A percentile compares a stretch with the other conserved stretches of the same genome.
Conservation (phyloP, 441 rosid species). For the Syzygium syzygioides region DNA sequence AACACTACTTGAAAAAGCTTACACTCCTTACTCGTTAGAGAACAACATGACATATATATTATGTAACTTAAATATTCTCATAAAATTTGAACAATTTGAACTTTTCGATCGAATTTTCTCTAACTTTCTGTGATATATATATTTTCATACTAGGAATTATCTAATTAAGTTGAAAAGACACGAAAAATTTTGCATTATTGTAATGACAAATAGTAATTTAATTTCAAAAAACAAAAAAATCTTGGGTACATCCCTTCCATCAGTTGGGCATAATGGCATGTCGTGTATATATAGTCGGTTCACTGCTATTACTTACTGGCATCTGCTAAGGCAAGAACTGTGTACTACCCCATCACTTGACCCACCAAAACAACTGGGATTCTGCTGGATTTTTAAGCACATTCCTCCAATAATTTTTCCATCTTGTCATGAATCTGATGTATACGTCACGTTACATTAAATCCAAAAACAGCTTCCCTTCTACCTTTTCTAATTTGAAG, state of each 20-base stretch:
- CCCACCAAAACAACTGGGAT: background rate
- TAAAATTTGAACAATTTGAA: background rate
- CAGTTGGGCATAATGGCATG: background rate
- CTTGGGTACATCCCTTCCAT: background rate
- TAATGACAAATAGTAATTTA: background rate
- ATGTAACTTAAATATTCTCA: background rate
- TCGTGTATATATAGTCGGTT: background rate
- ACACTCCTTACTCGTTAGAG: background rate
- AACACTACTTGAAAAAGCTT: background rate
- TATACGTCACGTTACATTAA: background rate
- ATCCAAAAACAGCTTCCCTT: background rate
- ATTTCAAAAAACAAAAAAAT: background rate
- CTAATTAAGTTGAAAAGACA: background rate
- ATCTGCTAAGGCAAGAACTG: background rate
- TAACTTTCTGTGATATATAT: background rate
- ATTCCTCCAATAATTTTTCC: background rate
- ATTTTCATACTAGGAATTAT: background rate
- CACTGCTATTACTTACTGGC: background rate
- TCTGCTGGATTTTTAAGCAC: background rate
- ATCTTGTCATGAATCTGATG: background rate
- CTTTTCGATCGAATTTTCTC: background rate
- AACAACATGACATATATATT: background rate
- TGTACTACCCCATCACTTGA: background rate
- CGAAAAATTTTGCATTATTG: background rate
- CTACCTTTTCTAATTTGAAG: background rate